These are phyloP conservation scores for Microbotryomycetes sp. DNA, from an alignment of 1,284 basidiomycete genomes.

Conservation along the genomic window DNA sequence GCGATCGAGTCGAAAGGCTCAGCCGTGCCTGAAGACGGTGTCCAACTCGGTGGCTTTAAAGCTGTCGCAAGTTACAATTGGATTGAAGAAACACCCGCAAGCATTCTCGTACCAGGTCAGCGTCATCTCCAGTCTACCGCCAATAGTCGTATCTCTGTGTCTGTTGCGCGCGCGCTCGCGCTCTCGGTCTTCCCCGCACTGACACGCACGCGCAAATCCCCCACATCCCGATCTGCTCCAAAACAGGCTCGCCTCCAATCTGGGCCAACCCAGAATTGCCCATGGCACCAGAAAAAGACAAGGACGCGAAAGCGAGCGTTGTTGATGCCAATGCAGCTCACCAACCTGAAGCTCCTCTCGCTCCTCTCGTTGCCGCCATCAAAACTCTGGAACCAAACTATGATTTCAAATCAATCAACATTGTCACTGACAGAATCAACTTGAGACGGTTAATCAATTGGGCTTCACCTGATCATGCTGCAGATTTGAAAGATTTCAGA, in stretches of 20 bases:
- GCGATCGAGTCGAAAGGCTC: neutral
- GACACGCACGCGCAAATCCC: too few relatives aligned
- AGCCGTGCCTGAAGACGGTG: neutral
- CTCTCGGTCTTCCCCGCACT: neutral
- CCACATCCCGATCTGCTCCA: neutral
- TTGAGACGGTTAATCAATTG: conserved; percentile 6
- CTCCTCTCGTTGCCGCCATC: neutral
- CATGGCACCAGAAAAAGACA: neutral
- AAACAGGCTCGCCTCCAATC: conserved; percentile 2
- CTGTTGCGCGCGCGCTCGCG: neutral
- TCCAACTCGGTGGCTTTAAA: neutral
- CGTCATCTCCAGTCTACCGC: neutral
- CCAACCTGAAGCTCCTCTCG: neutral
- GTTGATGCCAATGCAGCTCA: conserved; percentile 1
- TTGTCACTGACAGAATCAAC: conserved; percentile 8
- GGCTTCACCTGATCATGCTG: neutral
- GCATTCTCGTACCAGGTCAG: conserved; percentile 5
- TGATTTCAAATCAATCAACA: conserved; percentile 5
- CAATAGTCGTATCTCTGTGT: too few relatives aligned
- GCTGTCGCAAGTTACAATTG: conserved; percentile 2
- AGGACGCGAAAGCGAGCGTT: neutral
- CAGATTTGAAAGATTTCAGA: conserved; percentile 2
- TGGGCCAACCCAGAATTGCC: conserved; percentile 1
- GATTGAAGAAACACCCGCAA: neutral
- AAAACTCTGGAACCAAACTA: neutral